Evolutionary conservation across 2,329 filamentous ascomycete genomes (phyloP).

Genomic region (Sporothrix curviconia): DNA sequence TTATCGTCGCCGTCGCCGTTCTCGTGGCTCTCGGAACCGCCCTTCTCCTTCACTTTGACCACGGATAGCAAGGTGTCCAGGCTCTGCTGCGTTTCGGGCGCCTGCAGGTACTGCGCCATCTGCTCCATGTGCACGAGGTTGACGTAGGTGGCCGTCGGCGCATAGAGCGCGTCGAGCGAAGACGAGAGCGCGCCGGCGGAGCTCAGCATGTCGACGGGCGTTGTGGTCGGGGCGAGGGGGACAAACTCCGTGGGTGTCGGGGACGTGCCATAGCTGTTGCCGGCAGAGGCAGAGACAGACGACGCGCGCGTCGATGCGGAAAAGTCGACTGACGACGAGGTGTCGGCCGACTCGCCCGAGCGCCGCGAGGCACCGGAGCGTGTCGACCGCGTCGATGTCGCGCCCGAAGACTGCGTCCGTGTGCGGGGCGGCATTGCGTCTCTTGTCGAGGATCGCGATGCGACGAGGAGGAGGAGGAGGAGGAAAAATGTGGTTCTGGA

Average conservation of each 20-base stretch:
- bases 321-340: background rate
- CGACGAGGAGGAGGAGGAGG: too few species aligned
- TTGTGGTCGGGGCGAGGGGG: constrained; percentile 4
- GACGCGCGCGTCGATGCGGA: constrained; percentile 14
- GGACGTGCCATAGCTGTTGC: constrained; percentile 2
- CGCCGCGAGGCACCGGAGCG: constrained; percentile 8
- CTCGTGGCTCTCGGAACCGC: too few species aligned
- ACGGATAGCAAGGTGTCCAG: constrained; percentile 17
- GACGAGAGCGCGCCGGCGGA: background rate
- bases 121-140: constrained; percentile 18
- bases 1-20: background rate
- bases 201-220: background rate
- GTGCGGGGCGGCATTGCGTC: constrained; percentile 10
- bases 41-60: background rate
- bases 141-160: constrained; percentile 5
- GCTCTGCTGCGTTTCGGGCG: constrained; percentile 12
- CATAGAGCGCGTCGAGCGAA: constrained; percentile 4
- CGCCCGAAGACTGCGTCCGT: constrained; percentile 9
- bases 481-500: too few species aligned
- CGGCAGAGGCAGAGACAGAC: constrained; percentile 3
- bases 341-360: constrained; percentile 3
- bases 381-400: constrained; percentile 13
- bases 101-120: constrained; percentile 15
- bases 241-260: background rate
- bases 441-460: too few species aligned